phyloP scores from a whole-genome alignment of 352 stramenopile species.

The Plasmopara halstedii region DNA sequence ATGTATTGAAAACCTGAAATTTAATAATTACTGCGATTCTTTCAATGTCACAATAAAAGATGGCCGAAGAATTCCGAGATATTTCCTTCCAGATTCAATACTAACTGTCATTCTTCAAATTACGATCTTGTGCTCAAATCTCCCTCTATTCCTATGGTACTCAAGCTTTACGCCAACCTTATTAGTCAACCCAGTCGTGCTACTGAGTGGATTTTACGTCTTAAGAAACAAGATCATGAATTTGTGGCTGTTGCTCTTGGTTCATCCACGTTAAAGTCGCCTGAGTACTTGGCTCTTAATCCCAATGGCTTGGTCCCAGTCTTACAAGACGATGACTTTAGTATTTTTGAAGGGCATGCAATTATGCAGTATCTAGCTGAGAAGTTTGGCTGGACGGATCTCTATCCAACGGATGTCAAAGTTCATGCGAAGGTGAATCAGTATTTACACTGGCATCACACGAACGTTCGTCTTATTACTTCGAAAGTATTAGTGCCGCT shows the following conservation, averaged over 20 bases:
- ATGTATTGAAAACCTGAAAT: too few relatives aligned
- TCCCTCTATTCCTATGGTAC: conserved; percentile 9
- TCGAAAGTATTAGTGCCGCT: conserved; percentile 31
- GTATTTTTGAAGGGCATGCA: conserved; percentile 32
- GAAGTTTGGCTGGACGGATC: conserved; percentile 35
- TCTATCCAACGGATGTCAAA: conserved; percentile 38
- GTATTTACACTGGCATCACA: conserved; percentile 71
- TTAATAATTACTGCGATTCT: too few relatives aligned
- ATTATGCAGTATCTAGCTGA: conserved; percentile 47
- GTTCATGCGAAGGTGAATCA: conserved; percentile 54
- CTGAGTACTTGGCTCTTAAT: conserved; percentile 28
- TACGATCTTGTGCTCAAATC: conserved; percentile 5
- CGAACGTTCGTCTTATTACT: conserved; percentile 38
- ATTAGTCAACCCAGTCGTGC: conserved; percentile 30
- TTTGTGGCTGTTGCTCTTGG: conserved; percentile 19
- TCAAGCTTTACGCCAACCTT: conserved; percentile 40
- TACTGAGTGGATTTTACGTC: conserved; percentile 28
- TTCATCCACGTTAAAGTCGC: conserved; percentile 18
- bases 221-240: conserved; percentile 32
- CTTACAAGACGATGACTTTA: conserved; percentile 27
- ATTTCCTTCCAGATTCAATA: too few relatives aligned
- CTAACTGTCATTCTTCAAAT: conserved; percentile 15
- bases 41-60: too few relatives aligned
- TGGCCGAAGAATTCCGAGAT: too few relatives aligned
- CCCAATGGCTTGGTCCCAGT: conserved; percentile 29